These are phyloP conservation scores for Nevesoporus exiguus DNA, from an alignment of 768 basidiomycete species.

Conservation along the genomic window DNA sequence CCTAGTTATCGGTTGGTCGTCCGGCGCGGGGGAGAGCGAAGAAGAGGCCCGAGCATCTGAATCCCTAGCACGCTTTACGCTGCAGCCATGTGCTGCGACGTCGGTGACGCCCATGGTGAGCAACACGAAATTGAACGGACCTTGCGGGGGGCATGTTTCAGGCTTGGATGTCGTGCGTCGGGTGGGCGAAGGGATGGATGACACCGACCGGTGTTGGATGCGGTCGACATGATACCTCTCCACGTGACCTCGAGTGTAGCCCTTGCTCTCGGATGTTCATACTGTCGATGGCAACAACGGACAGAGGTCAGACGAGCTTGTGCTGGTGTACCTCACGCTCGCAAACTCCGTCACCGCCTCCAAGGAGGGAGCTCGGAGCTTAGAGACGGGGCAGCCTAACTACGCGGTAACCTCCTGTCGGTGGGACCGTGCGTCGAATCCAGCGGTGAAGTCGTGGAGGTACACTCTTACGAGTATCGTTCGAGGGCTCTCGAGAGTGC, in stretches of 20 bases:
- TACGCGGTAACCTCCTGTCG: too few species aligned
- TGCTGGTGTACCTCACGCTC: too few species aligned
- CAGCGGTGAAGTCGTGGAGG: not conserved
- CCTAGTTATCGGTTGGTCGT: constrained; percentile 31
- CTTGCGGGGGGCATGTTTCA: constrained; percentile 13
- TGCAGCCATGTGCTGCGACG: constrained; percentile 26
- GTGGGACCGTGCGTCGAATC: not conserved
- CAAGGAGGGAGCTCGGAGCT: too few species aligned
- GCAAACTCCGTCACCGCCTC: too few species aligned
- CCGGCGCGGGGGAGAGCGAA: constrained; percentile 34
- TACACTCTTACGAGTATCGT: not conserved
- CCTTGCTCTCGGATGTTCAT: not conserved
- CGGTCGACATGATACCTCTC: not conserved
- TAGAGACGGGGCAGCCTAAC: too few species aligned
- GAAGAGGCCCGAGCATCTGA: constrained; percentile 21
- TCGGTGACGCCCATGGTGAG: not conserved
- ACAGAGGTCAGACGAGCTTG: too few species aligned
- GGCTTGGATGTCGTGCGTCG: not conserved
- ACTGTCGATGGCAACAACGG: too few species aligned
- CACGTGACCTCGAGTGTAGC: constrained; percentile 8
- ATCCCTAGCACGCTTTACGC: constrained; percentile 46
- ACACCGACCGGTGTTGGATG: constrained; percentile 12
- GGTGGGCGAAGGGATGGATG: constrained; percentile 9
- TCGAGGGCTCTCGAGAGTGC: not conserved
- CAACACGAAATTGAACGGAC: constrained; percentile 21